Evolutionary conservation across 371 early-diverging fungal species (phyloP).

Genomic region (Actinomucor elegans): DNA sequence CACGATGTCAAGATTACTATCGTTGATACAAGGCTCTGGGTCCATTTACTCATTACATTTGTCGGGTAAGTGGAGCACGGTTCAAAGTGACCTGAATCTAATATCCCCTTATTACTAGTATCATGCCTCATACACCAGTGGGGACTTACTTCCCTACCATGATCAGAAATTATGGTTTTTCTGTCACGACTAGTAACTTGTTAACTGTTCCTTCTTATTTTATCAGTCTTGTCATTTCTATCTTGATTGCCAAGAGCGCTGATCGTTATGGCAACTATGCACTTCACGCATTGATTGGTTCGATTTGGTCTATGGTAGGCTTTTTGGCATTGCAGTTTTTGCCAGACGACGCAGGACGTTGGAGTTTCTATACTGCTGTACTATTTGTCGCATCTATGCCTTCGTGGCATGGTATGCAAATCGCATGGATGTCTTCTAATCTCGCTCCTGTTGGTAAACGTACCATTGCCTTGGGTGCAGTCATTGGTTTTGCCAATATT

Average conservation of each 20-base stretch:
- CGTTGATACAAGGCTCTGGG: slow-evolving; percentile 46
- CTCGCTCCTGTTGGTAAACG: slow-evolving; percentile 51
- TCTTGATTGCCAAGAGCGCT: slow-evolving; percentile 41
- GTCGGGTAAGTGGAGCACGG: slow-evolving; percentile 11
- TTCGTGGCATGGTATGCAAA: slow-evolving; percentile 52
- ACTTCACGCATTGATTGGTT: slow-evolving; percentile 44
- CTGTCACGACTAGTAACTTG: slow-evolving; percentile 51
- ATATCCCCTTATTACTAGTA: slow-evolving; percentile 30
- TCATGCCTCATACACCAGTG: slow-evolving; percentile 45
- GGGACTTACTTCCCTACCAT: slow-evolving; percentile 51
- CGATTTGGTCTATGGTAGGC: slow-evolving; percentile 41
- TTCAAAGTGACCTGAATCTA: neutral
- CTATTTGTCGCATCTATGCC: slow-evolving; percentile 23
- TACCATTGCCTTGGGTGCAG: slow-evolving; percentile 44
- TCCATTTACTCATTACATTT: slow-evolving; percentile 38
- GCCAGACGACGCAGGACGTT: slow-evolving; percentile 36
- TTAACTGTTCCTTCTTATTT: slow-evolving; percentile 52
- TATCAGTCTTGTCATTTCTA: slow-evolving; percentile 38
- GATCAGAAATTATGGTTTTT: slow-evolving; percentile 50
- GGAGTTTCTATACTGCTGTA: slow-evolving; percentile 31
- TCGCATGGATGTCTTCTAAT: slow-evolving; percentile 56
- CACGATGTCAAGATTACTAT: slow-evolving; percentile 37
- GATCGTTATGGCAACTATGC: slow-evolving; percentile 45
- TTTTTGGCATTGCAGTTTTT: slow-evolving; percentile 39
- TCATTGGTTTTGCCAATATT: slow-evolving; percentile 46